These are phyloP conservation scores for Cladosporium sphaerospermum DNA, from an alignment of 2,329 filamentous ascomycete species.

Conservation along the genomic window DNA sequence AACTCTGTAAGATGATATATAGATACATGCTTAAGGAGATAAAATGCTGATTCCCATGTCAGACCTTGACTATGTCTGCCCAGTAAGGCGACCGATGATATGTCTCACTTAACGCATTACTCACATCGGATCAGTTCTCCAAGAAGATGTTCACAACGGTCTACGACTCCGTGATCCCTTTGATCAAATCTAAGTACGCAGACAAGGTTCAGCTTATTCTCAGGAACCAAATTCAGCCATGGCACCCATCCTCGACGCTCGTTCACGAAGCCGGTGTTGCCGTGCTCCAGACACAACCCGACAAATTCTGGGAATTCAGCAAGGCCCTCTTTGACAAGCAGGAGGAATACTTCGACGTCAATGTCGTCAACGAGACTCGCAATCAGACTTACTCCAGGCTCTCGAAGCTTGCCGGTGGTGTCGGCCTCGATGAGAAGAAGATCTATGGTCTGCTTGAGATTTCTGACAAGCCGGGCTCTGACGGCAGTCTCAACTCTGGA, in stretches of 20 bases:
- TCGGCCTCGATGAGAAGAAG: conserved; percentile 64
- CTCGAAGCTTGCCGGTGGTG: conserved; percentile 63
- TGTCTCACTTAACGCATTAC: not conserved
- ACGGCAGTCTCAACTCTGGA: conserved; percentile 67
- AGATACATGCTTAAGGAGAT: not conserved
- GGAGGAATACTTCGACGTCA: conserved; percentile 75
- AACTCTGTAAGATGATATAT: conserved; percentile 41
- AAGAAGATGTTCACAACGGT: conserved; percentile 73
- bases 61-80: conserved; percentile 88
- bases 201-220: conserved; percentile 68
- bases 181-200: conserved; percentile 56
- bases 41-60: not conserved
- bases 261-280: conserved; percentile 79
- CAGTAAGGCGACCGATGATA: conserved; percentile 37
- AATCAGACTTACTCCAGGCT: conserved; percentile 79
- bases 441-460: conserved; percentile 66
- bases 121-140: conserved; percentile 43
- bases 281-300: conserved; percentile 63
- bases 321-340: conserved; percentile 63
- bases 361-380: conserved; percentile 73
- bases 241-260: conserved; percentile 64
- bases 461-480: conserved; percentile 57
- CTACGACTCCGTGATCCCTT: conserved; percentile 58
- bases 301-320: conserved; percentile 76
- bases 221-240: conserved; percentile 82